Evolutionary conservation across 306 rosid species (phyloP), one percentile per base, ranked within the genome.

Genomic region (Inga laurina): DNA sequence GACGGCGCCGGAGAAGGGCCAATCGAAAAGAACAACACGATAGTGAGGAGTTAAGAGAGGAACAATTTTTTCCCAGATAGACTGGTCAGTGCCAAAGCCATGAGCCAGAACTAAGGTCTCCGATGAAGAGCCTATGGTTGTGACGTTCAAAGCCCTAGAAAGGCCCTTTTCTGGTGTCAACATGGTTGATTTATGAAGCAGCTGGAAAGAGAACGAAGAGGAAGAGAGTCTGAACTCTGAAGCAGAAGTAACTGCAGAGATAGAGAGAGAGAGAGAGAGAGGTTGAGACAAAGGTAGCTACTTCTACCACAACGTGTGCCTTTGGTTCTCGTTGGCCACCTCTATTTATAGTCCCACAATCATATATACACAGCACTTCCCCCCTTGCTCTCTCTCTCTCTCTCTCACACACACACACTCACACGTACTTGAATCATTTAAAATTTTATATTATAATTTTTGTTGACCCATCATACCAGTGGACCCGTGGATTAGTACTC

Each of bases 71-170:
- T 91, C 97, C 99, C 99, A 96, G 11, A 96, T 75, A 21, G 98
- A 91, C 78, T 96, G 97, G 87, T 94, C 93, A 56, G 87, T 82
- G 78, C 99, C 99, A 45, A 35, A 94, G 4, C 99, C 99, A 91
- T 96, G 97, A 22, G 94, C 97, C 62, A 96, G 82, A 37, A 96
- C 97, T 84, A 96, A 84, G 9, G 84, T 77, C 69, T 91, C 89
- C 9, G 3, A 66, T 8, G 91, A 92, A 2, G 83, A 75, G 10
- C 97, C 98, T 34, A 79, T 10, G 37, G 71, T 86, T 80, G 62
- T 90, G 0, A 91, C 87, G 79, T 96, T 93, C 85, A 92, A 35
- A 59, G 89, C 70, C 4, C 82, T 21, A 12, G 88, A 84, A 37
- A 92, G 77, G 9, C 76, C 49, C 68, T 66, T 85, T 70, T 90